Percentiles rank a stretch among this genome's conserved stretches.
phyloP scores from a whole-genome alignment of 2,329 filamentous ascomycete species.

The Raffaelea deltoideospora region DNA sequence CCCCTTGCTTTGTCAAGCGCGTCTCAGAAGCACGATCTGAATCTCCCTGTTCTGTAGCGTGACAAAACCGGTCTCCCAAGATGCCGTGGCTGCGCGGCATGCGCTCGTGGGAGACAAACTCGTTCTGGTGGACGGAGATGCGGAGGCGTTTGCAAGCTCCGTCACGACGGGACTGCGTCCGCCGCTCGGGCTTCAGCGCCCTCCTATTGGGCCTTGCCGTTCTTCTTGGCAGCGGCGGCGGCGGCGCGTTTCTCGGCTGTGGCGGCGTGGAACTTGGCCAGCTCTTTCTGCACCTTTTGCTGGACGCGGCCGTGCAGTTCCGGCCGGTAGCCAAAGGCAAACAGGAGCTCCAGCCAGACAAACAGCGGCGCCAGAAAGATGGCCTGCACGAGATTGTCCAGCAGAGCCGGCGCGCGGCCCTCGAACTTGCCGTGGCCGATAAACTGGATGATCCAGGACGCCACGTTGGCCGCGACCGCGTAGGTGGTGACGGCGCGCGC shows the following conservation, averaged over 20 bases:
- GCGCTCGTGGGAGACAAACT: too few species aligned
- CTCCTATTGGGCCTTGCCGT: conserved; percentile 36
- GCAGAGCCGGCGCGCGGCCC: conserved; percentile 68
- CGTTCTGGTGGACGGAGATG: too few species aligned
- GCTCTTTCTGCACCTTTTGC: conserved; percentile 57
- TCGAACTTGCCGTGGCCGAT: conserved; percentile 84
- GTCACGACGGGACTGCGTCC: too few species aligned
- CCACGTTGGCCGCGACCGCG: conserved; percentile 41
- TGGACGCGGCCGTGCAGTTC: conserved; percentile 74
- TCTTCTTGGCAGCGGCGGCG: conserved; percentile 28
- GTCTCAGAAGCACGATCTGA: too few species aligned
- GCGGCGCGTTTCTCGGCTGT: conserved; percentile 25
- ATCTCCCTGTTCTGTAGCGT: too few species aligned
- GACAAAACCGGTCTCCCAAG: too few species aligned
- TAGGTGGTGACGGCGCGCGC: conserved; percentile 42
- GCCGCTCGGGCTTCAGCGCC: too few species aligned
- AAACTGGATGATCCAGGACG: conserved; percentile 81
- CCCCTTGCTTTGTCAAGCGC: too few species aligned
- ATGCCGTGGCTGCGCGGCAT: too few species aligned
- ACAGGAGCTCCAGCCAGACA: conserved; percentile 90
- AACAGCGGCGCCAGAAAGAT: conserved; percentile 90
- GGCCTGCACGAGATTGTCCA: conserved; percentile 86
- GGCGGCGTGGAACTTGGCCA: conserved; percentile 54
- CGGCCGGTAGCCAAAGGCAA: conserved; percentile 76
- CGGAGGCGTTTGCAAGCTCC: too few species aligned